Conservation (phyloP, 2,329 filamentous ascomycete species). For the Calonectria hawksworthii region DNA sequence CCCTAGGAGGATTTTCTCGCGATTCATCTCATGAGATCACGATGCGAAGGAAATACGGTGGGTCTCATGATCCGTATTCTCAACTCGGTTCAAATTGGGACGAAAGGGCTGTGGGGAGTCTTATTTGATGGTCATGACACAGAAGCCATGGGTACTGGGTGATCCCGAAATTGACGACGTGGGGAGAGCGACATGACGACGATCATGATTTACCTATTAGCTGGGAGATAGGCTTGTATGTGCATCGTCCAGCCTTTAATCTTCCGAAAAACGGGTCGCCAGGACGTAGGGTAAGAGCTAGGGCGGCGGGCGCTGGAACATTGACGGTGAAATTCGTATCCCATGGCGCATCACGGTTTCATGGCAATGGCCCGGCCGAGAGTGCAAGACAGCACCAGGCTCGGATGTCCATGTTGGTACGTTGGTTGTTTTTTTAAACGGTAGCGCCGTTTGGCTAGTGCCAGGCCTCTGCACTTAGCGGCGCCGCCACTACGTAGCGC, state of each 20-base stretch:
- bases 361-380: background rate
- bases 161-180: slow-evolving; percentile 10
- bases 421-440: slow-evolving; percentile 1
- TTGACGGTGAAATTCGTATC: slow-evolving; percentile 9
- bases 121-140: slow-evolving; percentile 15
- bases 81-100: slow-evolving; percentile 3
- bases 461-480: background rate
- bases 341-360: background rate
- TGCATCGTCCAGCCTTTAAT: background rate
- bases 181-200: slow-evolving; percentile 5
- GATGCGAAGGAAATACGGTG: slow-evolving; percentile 4
- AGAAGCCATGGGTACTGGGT: slow-evolving; percentile 7
- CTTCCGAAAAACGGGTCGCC: background rate
- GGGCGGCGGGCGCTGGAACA: background rate
- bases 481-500: background rate
- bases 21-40: slow-evolving; percentile 1
- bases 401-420: slow-evolving; percentile 3
- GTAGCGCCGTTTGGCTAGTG: slow-evolving; percentile 12
- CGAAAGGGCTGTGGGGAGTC: background rate
- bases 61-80: slow-evolving; percentile 10
- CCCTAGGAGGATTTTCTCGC: background rate
- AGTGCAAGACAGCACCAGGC: background rate
- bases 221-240: background rate
- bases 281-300: background rate
- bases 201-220: slow-evolving; percentile 11